These are phyloP conservation scores for Pseudozyma hubeiensis DNA, from an alignment of 1,284 basidiomycete genomes.

Conservation along the genomic window DNA sequence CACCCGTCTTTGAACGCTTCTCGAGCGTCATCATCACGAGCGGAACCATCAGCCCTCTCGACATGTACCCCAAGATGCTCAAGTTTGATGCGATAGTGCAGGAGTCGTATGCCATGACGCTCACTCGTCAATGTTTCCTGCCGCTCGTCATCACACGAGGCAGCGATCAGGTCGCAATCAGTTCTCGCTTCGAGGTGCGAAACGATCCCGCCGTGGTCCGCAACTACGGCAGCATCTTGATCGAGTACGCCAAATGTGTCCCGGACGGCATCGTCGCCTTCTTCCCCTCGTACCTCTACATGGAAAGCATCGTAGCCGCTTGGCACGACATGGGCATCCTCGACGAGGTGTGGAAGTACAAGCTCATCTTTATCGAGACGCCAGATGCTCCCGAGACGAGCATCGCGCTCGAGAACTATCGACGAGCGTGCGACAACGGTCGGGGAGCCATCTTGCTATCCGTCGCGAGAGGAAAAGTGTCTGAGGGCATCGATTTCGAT, in stretches of 20 bases:
- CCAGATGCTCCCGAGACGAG: constrained; percentile 99
- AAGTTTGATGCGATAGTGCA: constrained; percentile 97
- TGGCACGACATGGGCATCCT: constrained; percentile 99
- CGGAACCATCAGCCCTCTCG: constrained; percentile 95
- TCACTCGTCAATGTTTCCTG: constrained; percentile 94
- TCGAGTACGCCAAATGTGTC: constrained; percentile 97
- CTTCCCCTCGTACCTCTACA: constrained; percentile 99
- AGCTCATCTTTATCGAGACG: constrained; percentile 98
- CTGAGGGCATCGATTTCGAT: constrained; percentile 99
- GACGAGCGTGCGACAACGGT: constrained; percentile 97
- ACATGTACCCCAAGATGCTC: constrained; percentile 99
- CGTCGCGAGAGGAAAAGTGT: constrained; percentile 98
- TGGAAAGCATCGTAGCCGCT: constrained; percentile 99
- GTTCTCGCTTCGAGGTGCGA: constrained; percentile 98
- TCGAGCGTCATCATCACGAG: constrained; percentile 98
- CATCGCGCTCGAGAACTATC: constrained; percentile 96
- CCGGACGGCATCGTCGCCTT: constrained; percentile 99
- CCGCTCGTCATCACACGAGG: constrained; percentile 98
- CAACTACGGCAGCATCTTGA: constrained; percentile 97
- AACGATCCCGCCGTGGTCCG: constrained; percentile 99
- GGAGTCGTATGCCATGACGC: constrained; percentile 97
- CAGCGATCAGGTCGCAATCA: constrained; percentile 97
- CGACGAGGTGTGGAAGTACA: constrained; percentile 99
- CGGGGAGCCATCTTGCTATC: constrained; percentile 95
- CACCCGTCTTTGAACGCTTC: constrained; percentile 97